Evolutionary conservation across 257 asterid species (phyloP).

Genomic region (Scutellaria barbata): DNA sequence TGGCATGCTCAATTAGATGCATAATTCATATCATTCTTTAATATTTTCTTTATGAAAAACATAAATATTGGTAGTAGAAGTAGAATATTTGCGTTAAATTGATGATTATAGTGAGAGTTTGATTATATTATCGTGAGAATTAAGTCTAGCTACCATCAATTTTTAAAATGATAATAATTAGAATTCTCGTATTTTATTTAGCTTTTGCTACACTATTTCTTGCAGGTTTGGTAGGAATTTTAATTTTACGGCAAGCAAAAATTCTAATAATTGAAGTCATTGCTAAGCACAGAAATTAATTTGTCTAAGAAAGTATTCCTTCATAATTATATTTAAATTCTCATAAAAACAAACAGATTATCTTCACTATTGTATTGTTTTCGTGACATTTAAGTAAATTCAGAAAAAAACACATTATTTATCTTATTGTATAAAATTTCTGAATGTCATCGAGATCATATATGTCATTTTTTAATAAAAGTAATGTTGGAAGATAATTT

Average conservation of each 20-base stretch:
- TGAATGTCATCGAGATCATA: too few relatives aligned
- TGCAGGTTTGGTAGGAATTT: not conserved
- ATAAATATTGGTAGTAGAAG: not conserved
- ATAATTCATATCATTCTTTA: not conserved
- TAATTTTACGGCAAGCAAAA: slow-evolving; percentile 28
- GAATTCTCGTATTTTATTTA: not conserved
- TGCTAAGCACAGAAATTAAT: not conserved
- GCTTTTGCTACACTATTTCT: slow-evolving; percentile 3
- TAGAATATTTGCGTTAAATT: not conserved
- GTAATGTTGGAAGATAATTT: too few relatives aligned
- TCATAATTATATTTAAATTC: not conserved
- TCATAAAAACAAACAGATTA: not conserved
- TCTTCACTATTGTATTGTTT: too few relatives aligned
- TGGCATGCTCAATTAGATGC: not conserved
- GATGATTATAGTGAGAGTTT: slow-evolving; percentile 15
- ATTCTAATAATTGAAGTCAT: not conserved
- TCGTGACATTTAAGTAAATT: too few relatives aligned
- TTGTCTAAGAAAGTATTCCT: not conserved
- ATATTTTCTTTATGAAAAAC: not conserved
- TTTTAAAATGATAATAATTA: not conserved
- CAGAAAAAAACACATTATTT: too few relatives aligned
- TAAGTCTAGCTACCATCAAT: slow-evolving; percentile 6
- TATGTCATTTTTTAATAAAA: too few relatives aligned
- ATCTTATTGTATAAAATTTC: too few relatives aligned
- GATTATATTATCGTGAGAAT: slow-evolving; percentile 14